These are phyloP conservation scores for Coprinopsis strossmayeri DNA, from an alignment of 768 basidiomycete genomes.

Conservation along the genomic window DNA sequence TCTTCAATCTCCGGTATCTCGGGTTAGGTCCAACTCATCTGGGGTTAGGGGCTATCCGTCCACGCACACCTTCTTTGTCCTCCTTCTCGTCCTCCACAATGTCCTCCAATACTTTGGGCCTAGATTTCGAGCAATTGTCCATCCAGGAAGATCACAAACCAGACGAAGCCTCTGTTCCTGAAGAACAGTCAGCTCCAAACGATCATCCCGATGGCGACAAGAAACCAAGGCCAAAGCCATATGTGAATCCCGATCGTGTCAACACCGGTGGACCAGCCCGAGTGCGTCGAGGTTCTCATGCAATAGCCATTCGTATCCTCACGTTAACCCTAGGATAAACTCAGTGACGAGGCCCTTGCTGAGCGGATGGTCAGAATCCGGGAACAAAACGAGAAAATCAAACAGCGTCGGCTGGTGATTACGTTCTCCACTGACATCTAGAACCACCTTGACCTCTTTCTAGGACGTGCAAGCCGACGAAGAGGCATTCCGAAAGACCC, in stretches of 20 bases:
- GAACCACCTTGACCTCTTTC: conserved; percentile 4
- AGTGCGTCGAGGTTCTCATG: conserved; percentile 31
- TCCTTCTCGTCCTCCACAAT: conserved; percentile 21
- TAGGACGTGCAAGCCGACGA: conserved; percentile 81
- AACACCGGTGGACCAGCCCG: conserved; percentile 74
- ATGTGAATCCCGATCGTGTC: conserved; percentile 79
- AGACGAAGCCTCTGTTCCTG: conserved; percentile 10
- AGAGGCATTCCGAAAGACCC: conserved; percentile 66
- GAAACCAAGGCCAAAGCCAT: conserved; percentile 61
- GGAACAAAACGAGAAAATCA: conserved; percentile 73
- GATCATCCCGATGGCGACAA: conserved; percentile 14
- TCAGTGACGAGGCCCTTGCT: conserved; percentile 57
- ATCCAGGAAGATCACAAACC: conserved; percentile 34
- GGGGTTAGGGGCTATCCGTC: conserved; percentile 24
- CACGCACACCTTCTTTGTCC: conserved; percentile 20
- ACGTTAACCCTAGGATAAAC: conserved; percentile 47
- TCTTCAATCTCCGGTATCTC: too few species aligned
- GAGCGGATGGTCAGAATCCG: conserved; percentile 66
- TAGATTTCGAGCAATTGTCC: conserved; percentile 55
- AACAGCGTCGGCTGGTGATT: conserved; percentile 56
- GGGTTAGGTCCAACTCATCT: not conserved
- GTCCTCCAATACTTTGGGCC: conserved; percentile 58
- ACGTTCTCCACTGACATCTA: not conserved
- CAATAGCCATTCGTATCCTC: not conserved
- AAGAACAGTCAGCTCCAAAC: conserved; percentile 11